Conservation (phyloP, 2,329 filamentous ascomycete genomes). For the Geosmithia morbida region DNA sequence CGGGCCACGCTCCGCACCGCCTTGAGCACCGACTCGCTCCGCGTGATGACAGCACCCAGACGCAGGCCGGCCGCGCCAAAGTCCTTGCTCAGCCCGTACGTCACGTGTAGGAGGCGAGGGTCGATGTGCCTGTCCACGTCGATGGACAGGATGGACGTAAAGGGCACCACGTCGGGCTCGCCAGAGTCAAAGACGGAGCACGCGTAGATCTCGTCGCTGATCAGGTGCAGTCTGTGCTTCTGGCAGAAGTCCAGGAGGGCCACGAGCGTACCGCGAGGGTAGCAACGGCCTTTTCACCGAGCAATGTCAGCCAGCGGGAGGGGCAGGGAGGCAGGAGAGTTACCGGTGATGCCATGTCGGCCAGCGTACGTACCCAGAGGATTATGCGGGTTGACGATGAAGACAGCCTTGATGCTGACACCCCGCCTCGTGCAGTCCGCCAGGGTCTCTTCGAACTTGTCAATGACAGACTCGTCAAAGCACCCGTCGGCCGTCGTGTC, state of each 20-base stretch:
- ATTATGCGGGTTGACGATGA: constrained; percentile 39
- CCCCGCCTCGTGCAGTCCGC: constrained; percentile 18
- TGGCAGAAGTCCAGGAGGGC: constrained; percentile 33
- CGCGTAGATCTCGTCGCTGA: constrained; percentile 46
- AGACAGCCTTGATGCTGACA: constrained; percentile 25
- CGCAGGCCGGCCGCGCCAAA: constrained; percentile 39
- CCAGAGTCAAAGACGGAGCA: constrained; percentile 28
- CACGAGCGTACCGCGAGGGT: constrained; percentile 24
- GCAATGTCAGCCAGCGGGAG: constrained; percentile 4
- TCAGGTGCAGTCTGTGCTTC: constrained; percentile 32
- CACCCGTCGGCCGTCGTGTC: constrained; percentile 24
- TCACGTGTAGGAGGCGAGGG: constrained; percentile 30
- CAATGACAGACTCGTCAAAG: constrained; percentile 27
- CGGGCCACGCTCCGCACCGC: constrained; percentile 23
- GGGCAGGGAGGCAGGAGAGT: no score
- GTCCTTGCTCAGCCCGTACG: constrained; percentile 30
- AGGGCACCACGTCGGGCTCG: constrained; percentile 15
- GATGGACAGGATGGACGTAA: constrained; percentile 34
- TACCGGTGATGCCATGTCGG: no score
- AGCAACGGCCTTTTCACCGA: constrained; percentile 19
- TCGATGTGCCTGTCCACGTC: constrained; percentile 27
- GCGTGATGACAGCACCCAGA: constrained; percentile 30
- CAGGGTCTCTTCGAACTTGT: constrained; percentile 28
- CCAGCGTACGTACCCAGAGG: constrained; percentile 23
- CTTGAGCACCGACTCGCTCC: constrained; percentile 13